phyloP scores from a whole-genome alignment of 768 basidiomycete species.

The Serendipita sp. region DNA sequence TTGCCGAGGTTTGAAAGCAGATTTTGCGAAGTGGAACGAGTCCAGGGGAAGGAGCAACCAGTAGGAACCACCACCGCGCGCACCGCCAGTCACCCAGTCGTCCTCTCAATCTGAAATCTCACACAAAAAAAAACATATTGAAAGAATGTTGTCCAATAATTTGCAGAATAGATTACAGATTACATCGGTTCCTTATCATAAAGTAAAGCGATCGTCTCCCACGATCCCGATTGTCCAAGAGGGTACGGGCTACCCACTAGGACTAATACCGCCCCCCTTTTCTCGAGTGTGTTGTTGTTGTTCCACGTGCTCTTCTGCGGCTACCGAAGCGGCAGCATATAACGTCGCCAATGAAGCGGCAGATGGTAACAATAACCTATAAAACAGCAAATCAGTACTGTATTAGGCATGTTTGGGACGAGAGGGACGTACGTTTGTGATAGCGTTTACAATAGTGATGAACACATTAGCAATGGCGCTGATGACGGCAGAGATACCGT shows the following conservation, averaged over 20 bases:
- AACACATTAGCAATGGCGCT: slow-evolving; percentile 12
- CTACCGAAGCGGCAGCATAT: slow-evolving; percentile 4
- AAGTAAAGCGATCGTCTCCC: too few relatives aligned
- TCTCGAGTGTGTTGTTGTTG: background rate
- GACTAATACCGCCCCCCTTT: background rate
- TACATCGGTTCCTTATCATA: background rate
- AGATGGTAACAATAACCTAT: slow-evolving; percentile 5
- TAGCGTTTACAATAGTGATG: slow-evolving; percentile 3
- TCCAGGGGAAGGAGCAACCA: too few relatives aligned
- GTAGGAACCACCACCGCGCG: too few relatives aligned
- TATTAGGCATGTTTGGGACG: background rate
- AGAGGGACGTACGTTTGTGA: background rate
- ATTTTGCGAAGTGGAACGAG: too few relatives aligned
- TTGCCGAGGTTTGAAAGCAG: too few relatives aligned
- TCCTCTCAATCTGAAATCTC: too few relatives aligned
- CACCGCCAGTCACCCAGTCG: too few relatives aligned
- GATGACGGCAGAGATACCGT: slow-evolving; percentile 15
- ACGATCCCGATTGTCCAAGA: too few relatives aligned
- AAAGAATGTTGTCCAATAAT: too few relatives aligned
- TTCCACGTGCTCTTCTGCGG: background rate
- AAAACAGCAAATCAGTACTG: background rate
- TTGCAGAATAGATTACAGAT: too few relatives aligned
- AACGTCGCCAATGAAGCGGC: slow-evolving; percentile 7
- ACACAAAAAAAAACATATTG: too few relatives aligned
- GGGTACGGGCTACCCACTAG: too few relatives aligned